A percentile compares a stretch with the other conserved stretches of the same genome.
phyloP scores from a whole-genome alignment of 352 stramenopile species.

The Phytophthora pluvialis region DNA sequence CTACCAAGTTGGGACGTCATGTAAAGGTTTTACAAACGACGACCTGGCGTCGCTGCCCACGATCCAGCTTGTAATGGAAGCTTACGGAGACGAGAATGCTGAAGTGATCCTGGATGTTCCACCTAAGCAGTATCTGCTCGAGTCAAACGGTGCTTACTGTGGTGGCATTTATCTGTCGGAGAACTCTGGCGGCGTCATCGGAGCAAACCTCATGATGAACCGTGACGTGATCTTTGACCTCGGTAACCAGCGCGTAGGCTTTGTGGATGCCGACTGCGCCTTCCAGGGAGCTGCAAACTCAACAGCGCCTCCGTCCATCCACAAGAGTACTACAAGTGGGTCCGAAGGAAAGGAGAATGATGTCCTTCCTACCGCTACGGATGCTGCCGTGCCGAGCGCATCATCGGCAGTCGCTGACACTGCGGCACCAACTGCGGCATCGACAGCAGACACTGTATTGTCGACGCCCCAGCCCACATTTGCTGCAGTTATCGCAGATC shows the following conservation, averaged over 20 bases:
- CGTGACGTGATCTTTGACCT: conserved; percentile 86
- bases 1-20: conserved; percentile 53
- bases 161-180: conserved; percentile 75
- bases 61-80: conserved; percentile 75
- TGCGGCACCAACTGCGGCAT: conserved; percentile 3
- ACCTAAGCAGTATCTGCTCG: conserved; percentile 69
- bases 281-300: conserved; percentile 25
- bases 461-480: conserved; percentile 8
- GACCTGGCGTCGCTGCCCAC: conserved; percentile 62
- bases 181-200: conserved; percentile 76
- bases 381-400: conserved; percentile 9
- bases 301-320: conserved; percentile 14
- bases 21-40: conserved; percentile 59
- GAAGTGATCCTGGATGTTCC: conserved; percentile 67
- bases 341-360: conserved; percentile 19
- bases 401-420: conserved; percentile 14
- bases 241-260: conserved; percentile 74
- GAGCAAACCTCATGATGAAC: conserved; percentile 85
- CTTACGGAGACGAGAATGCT: conserved; percentile 57
- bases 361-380: conserved; percentile 7
- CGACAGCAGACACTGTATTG: conserved; percentile 11
- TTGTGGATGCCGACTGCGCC: conserved; percentile 73
- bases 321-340: conserved; percentile 16
- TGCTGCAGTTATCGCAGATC: neutral
- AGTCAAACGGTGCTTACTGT: conserved; percentile 62